Evolutionary conservation across 768 basidiomycete genomes (phyloP), one percentile per base, ranked within the genome.

Genomic region (Candolleomyces eurysporus): DNA sequence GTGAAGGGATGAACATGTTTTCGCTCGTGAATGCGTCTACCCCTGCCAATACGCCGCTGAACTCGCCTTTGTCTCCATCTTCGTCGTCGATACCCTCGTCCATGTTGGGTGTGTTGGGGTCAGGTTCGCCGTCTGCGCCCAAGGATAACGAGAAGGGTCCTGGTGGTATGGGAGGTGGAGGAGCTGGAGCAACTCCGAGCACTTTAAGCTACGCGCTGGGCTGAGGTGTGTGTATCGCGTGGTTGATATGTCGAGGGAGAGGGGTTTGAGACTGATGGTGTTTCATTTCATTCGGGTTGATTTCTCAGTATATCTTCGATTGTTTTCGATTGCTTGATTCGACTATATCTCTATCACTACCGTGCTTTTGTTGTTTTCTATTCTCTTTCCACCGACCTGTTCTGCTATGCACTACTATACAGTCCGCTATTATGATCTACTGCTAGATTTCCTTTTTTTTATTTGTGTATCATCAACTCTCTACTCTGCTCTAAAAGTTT

Each of bases 171-270:
- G 58, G 48, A 16, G 31, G 13, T 21, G 57, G 57, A 16, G 32
- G 57, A 17, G 19, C 48, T 43, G 26, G n/a, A 3, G 45, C 45
- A 31, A 57, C 61, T 16, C 7, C 61, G 30, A 61, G 56, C 19
- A 57, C 61, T 11, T 57, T 61, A 55, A 61, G 61, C 30, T 61
- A 55, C 43, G 61, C 61, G 32, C 55, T 61, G n/a, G 61, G 61
- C 4, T 61, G 48, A 52, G 46, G 48, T 19, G 31, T 60, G 32
- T 48, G 40, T 39, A 14, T 5, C 36, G 17, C 22, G 46, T 46
- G 17, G 26, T 30, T 6, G 14, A 17, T n/a, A 26, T 7, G 17
- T 52, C 9, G 50, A 36, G 36, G 26, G 36, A 36, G 36, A 36
- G 50, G 50, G 50, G 32, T 46, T 57, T 45, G 30, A 19, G 36